phyloP scores from a whole-genome alignment of 305 asterid genomes.

The Ajuga reptans region DNA sequence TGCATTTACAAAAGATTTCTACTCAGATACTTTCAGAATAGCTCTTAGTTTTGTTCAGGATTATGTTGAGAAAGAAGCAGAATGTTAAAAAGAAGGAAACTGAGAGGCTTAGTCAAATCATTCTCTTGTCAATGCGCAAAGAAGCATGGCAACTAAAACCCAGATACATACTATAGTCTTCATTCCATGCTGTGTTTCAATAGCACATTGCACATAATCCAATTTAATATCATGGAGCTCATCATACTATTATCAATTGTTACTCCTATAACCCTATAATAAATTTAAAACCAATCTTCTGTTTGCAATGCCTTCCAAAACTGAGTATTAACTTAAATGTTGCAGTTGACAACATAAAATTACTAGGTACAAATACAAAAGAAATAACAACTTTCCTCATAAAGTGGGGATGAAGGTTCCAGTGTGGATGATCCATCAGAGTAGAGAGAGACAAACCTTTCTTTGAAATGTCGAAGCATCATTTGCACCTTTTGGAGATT shows the following conservation, averaged over 20 bases:
- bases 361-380: constrained; percentile 1
- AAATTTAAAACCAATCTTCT: constrained; percentile 3
- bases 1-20: not conserved
- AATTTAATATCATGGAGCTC: not conserved
- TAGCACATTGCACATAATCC: not conserved
- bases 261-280: constrained; percentile 1
- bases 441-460: constrained; percentile 53
- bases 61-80: not conserved
- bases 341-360: constrained; percentile 2
- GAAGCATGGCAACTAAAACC: not conserved
- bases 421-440: constrained; percentile 15
- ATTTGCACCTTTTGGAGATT: constrained; percentile 96
- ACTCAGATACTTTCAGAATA: not conserved
- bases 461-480: constrained; percentile 98
- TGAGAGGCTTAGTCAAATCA: not conserved
- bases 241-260: not conserved
- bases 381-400: constrained; percentile 5
- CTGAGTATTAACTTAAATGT: not conserved
- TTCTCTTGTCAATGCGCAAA: not conserved
- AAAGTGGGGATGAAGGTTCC: constrained; percentile 16
- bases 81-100: not conserved
- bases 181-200: not conserved
- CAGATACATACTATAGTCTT: not conserved
- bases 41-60: not conserved
- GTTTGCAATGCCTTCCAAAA: not conserved